These are phyloP conservation scores for Aspergillus fumigatus DNA, from an alignment of 2,329 filamentous ascomycete genomes.

Conservation along the genomic window DNA sequence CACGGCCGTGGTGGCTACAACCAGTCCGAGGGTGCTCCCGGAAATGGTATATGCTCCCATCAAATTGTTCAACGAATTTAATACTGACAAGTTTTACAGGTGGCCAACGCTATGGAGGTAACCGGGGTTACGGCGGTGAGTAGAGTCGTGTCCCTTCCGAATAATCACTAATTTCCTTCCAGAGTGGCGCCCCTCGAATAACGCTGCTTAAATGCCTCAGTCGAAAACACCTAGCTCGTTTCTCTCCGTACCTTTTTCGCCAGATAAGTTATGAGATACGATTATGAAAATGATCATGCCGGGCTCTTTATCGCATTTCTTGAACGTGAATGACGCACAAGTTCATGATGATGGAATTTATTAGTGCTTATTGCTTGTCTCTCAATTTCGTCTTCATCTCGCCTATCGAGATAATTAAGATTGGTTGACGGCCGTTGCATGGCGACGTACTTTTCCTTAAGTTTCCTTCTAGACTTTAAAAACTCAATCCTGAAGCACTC, in stretches of 20 bases:
- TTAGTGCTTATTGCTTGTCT: not conserved
- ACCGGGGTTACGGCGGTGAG: not conserved
- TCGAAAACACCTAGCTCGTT: not conserved
- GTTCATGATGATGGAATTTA: not conserved
- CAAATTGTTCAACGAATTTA: not conserved
- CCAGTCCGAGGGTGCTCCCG: constrained; percentile 30
- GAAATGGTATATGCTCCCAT: constrained; percentile 12
- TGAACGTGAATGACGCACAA: not conserved
- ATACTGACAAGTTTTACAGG: not conserved
- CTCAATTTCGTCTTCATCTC: not conserved
- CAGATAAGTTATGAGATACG: not conserved
- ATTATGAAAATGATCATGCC: not conserved
- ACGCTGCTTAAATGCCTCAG: not conserved
- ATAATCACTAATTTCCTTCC: not conserved
- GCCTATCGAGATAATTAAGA: not conserved
- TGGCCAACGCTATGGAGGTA: not conserved
- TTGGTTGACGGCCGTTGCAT: not conserved
- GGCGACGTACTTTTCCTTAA: not conserved
- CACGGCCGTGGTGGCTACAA: constrained; percentile 45
- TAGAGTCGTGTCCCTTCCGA: not conserved
- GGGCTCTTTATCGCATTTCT: not conserved
- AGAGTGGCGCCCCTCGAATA: not conserved
- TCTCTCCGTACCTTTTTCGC: not conserved
- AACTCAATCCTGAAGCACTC: not conserved
- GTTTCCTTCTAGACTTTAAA: not conserved